Percentiles rank a stretch among this genome's conserved stretches.
Conservation (phyloP, 257 asterid genomes). For the Capsicum baccatum region DNA sequence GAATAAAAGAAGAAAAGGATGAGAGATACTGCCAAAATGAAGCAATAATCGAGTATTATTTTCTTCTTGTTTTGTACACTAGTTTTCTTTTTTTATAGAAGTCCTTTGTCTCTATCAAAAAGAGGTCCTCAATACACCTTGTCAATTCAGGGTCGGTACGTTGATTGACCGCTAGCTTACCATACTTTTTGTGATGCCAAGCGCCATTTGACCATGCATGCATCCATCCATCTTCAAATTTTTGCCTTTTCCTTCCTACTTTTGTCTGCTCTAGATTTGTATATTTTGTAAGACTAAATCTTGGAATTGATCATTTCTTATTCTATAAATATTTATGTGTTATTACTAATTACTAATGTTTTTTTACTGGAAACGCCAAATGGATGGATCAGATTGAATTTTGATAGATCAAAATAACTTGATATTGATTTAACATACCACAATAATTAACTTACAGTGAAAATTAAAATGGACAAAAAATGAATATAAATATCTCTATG, state of each 20-base stretch:
- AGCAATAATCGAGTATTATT: not conserved
- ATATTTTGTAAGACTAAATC: no score
- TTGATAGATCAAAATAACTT: no score
- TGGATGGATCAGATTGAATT: no score
- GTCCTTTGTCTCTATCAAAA: not conserved
- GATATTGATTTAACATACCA: no score
- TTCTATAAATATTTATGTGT: no score
- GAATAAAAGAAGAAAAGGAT: slow-evolving; percentile 18
- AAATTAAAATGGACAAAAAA: no score
- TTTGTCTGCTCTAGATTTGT: not conserved
- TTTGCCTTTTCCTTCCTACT: not conserved
- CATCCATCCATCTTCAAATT: not conserved
- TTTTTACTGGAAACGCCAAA: no score
- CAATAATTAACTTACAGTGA: no score
- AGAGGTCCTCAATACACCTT: not conserved
- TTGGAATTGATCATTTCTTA: no score
- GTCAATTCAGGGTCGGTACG: slow-evolving; percentile 33
- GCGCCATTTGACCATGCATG: slow-evolving; percentile 25
- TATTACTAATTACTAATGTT: no score
- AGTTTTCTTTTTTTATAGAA: not conserved
- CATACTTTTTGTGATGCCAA: slow-evolving; percentile 23
- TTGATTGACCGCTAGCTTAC: slow-evolving; percentile 34
- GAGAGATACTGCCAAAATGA: slow-evolving; percentile 32
- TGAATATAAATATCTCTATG: no score
- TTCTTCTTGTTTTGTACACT: not conserved